phyloP scores from a whole-genome alignment of 2,329 filamentous ascomycete species.

The Pestalotiopsis sp. region DNA sequence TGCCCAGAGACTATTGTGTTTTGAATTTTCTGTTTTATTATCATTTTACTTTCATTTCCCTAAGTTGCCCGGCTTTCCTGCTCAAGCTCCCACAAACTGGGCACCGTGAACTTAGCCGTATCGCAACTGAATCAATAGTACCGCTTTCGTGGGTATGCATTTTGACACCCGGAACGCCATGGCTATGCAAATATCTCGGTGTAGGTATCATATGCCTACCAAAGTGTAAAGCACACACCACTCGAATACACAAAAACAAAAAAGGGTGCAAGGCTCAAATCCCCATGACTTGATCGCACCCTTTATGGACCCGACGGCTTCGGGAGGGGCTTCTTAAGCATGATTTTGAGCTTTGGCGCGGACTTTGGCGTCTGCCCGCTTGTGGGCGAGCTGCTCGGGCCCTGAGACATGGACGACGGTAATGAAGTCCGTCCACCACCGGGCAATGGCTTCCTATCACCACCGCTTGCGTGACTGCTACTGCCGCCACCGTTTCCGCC shows the following conservation, averaged over 20 bases:
- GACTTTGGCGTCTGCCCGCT: constrained; percentile 20
- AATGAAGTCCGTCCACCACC: constrained; percentile 6
- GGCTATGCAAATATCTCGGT: neutral
- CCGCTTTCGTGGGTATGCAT: neutral
- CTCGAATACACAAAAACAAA: constrained; percentile 22
- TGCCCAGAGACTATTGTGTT: neutral
- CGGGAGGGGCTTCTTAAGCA: constrained; percentile 10
- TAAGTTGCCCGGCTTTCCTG: neutral
- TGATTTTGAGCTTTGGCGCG: constrained; percentile 35
- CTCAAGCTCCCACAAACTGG: neutral
- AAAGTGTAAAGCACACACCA: constrained; percentile 15
- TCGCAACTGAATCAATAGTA: neutral
- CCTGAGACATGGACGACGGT: constrained; percentile 19
- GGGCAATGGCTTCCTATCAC: constrained; percentile 23
- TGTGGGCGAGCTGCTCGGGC: constrained; percentile 11
- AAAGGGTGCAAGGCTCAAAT: neutral
- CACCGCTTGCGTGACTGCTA: neutral
- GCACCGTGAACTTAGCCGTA: neutral
- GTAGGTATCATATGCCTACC: neutral
- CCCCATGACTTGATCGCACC: neutral
- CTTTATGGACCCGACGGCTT: neutral
- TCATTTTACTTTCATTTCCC: neutral
- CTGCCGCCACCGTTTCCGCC: neutral
- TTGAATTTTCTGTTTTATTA: neutral
- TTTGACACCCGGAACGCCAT: neutral